Base-by-base conservation (phyloP, 1,284 basidiomycete species). In the Pseudozyma sp. region DNA sequence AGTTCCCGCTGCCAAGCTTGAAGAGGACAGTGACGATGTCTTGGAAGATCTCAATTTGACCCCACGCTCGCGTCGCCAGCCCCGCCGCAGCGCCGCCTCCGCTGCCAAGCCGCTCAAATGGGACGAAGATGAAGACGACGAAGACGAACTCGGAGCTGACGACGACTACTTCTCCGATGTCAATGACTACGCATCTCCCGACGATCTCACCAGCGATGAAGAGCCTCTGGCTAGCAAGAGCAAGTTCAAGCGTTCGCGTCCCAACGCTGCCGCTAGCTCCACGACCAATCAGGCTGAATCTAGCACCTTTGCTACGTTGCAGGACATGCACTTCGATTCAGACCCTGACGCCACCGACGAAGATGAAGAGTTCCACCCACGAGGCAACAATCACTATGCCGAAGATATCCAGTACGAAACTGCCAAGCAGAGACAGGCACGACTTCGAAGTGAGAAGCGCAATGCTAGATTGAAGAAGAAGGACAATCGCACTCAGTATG, bases 381-480 rank as follows among this genome's bases (percentile, higher is more conserved):
- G 51, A 4, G 42, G 56, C 52, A 65, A 57, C 67, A 70, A 78
- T 38, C 60, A 42, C 50, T 68, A 78, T 18, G 70, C 60, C 2
- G 72, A 76, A 49, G 64, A 72, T 14, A 48, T 34, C 18, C 59
- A 66, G 55, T 82, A 79, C 59, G 81, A 82, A 52, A 82, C 81
- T 8, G 71, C 53, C 16, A 82, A 75, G 55, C 81, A 82, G 69
- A 58, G 80, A 16, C 61, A 47, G 36, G 66, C 58, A 39, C 59
- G 80, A 13, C 31, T 79, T 12, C 61, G 65, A 14, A 59, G 73
- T 31, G 78, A 81, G 49, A 60, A 52, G 5, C 70, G 57, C n/a
- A 63, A 52, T 31, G 67, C 73, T 5, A 60, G 67, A 44, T 62
- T 64, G 18, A 76, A 76, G 50, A 71, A 74, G 56, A 62, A 53